Evolutionary conservation across 23 red algal species (phyloP).

Genomic region (Gracilaria caudata): DNA sequence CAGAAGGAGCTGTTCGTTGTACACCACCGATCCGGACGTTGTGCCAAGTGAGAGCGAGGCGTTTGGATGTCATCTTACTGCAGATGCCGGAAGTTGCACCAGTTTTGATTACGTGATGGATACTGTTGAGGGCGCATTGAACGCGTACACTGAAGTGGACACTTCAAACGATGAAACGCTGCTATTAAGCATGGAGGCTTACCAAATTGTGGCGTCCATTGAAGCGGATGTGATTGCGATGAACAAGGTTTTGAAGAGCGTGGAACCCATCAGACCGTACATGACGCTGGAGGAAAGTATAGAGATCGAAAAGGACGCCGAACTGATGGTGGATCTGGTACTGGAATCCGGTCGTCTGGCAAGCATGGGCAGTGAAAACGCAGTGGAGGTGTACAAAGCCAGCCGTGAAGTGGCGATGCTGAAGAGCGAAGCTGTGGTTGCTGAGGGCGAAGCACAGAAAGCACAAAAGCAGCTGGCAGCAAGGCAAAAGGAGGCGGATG

Average conservation of each 20-base stretch:
- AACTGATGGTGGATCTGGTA: neutral
- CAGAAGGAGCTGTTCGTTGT: neutral
- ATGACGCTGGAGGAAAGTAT: neutral
- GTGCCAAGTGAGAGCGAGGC: neutral
- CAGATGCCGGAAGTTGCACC: neutral
- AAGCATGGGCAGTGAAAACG: neutral
- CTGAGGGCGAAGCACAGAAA: neutral
- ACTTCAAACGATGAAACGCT: neutral
- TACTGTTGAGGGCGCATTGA: neutral
- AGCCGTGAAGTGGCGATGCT: neutral
- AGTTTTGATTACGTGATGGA: neutral
- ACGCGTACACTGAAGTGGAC: constrained; percentile 2
- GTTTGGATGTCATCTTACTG: constrained; percentile 3
- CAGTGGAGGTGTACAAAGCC: neutral
- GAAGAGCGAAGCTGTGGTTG: neutral
- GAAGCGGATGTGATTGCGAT: constrained; percentile 2
- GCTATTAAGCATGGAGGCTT: neutral
- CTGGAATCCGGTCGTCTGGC: neutral
- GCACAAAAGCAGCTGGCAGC: neutral
- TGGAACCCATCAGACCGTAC: neutral
- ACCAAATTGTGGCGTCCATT: neutral
- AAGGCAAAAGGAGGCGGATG: neutral
- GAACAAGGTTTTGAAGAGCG: neutral
- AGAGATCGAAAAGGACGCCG: neutral
- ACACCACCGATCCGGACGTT: neutral